phyloP scores from a whole-genome alignment of 495 filamentous ascomycete genomes.

The Xylaria flabelliformis region DNA sequence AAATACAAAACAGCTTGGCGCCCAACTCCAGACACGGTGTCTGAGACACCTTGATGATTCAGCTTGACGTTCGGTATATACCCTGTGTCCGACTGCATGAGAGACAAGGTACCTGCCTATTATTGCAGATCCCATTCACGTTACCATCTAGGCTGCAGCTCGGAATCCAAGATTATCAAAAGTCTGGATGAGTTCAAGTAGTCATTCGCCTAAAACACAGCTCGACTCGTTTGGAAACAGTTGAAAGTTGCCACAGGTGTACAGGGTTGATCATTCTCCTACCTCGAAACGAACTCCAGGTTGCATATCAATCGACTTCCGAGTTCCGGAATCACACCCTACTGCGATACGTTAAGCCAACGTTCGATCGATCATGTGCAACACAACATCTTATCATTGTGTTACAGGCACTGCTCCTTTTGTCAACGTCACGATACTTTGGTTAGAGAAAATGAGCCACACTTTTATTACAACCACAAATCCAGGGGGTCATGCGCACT shows the following conservation, averaged over 20 bases:
- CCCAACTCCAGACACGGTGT: neutral
- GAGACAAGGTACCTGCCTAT: neutral
- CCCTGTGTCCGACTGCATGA: neutral
- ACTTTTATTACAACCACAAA: neutral
- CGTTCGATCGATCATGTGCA: neutral
- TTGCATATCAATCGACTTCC: neutral
- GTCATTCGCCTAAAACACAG: neutral
- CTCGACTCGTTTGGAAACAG: neutral
- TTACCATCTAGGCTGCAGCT: neutral
- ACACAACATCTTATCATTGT: neutral
- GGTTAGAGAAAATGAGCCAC: neutral
- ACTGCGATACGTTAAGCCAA: neutral
- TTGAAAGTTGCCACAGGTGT: neutral
- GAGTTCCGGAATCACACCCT: neutral
- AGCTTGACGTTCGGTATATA: neutral
- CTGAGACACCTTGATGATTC: neutral
- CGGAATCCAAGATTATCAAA: neutral
- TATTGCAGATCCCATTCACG: neutral
- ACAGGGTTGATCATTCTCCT: neutral
- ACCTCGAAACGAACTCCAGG: neutral
- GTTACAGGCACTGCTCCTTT: neutral
- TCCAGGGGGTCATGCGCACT: conserved; percentile 5
- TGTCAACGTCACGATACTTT: neutral
- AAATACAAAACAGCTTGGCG: neutral
- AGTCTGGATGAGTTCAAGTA: neutral